Conservation (phyloP, 2,329 filamentous ascomycete species). For the Xylariales sp. region DNA sequence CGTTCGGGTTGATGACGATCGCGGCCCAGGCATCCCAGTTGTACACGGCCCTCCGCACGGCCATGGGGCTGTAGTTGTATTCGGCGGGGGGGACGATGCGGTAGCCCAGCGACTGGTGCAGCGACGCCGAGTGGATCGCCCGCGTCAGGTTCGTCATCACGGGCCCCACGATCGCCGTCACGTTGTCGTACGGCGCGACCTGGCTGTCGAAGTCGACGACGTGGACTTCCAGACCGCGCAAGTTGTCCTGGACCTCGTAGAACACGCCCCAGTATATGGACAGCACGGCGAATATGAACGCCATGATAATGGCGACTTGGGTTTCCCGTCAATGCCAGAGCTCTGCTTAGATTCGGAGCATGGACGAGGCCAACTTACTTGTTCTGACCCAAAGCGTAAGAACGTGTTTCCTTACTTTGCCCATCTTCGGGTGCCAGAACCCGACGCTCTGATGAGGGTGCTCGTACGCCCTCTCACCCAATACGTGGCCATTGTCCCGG, state of each 20-base stretch:
- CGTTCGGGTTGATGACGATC: conserved; percentile 71
- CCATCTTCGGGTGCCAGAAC: conserved; percentile 44
- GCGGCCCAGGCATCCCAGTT: conserved; percentile 70
- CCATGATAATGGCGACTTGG: conserved; percentile 61
- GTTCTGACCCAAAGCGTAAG: conserved; percentile 40
- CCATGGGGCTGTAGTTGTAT: conserved; percentile 66
- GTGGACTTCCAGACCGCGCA: conserved; percentile 62
- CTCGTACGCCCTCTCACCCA: background rate
- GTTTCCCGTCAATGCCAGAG: background rate
- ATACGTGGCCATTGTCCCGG: conserved; percentile 13
- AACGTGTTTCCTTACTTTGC: conserved; percentile 40
- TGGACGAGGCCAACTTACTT: conserved; percentile 35
- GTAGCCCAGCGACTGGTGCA: conserved; percentile 61
- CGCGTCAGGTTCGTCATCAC: conserved; percentile 59
- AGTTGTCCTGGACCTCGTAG: conserved; percentile 61
- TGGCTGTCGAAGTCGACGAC: conserved; percentile 73
- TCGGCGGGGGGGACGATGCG: conserved; percentile 58
- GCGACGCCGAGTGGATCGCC: conserved; percentile 54
- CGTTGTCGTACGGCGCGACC: conserved; percentile 61
- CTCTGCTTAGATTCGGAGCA: background rate
- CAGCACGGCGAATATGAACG: conserved; percentile 66
- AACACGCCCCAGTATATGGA: conserved; percentile 72
- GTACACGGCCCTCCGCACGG: conserved; percentile 69
- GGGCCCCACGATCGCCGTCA: conserved; percentile 67
- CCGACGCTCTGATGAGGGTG: conserved; percentile 42